Base-by-base conservation (phyloP, 345 rosid genomes). In the Microthlaspi erraticum region DNA sequence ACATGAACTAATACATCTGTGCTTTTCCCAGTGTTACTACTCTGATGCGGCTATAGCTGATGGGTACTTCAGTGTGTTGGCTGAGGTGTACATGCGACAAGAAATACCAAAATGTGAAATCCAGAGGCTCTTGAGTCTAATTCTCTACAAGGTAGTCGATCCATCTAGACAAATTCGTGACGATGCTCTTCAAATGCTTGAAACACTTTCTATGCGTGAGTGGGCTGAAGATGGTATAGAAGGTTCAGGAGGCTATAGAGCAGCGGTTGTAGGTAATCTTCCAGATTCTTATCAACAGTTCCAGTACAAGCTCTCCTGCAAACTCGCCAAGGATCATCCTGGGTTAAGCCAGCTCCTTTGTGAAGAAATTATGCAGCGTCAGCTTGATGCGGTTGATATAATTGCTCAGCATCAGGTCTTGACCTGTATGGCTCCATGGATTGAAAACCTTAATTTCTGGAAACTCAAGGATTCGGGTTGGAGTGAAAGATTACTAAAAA, bases 371-470 rank as follows among this genome's bases (percentile, higher is more conserved):
- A 94, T 57, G 99, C 97, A 94, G 87, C 81, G 99, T 64, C 99
- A 94, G 84, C 91, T 94, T 62, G 99, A 94, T 76, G 99, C 99
- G 60, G 99, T 94, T 54, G 96, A 94, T 78, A 94, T 94, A 68
- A 94, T 94, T 78, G 96, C 97, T 34, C 99, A 94, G 78, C 99
- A 94, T 82, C 99, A 94, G 86, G 99, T 91, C 68, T 82, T 94
- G 77, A 94, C 99, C 7, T 94, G 99, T 78, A 89, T 94, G 99
- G 99, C 99, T 80, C 99, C 99, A 20, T 94, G 99, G 98, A 94
- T 94, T 80, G 99, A 94, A 81, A 94, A 94, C 60, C 96, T 94
- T 57, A 89, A 94, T 77, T 89, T 94, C 80, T 94, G 98, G 98
- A 94, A 89, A 83, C 96, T 91, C 66, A 94, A 89, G 86, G 99